Base-by-base conservation (phyloP, 2,329 filamentous ascomycete genomes). In the Ophiocordyceps unilateralis region DNA sequence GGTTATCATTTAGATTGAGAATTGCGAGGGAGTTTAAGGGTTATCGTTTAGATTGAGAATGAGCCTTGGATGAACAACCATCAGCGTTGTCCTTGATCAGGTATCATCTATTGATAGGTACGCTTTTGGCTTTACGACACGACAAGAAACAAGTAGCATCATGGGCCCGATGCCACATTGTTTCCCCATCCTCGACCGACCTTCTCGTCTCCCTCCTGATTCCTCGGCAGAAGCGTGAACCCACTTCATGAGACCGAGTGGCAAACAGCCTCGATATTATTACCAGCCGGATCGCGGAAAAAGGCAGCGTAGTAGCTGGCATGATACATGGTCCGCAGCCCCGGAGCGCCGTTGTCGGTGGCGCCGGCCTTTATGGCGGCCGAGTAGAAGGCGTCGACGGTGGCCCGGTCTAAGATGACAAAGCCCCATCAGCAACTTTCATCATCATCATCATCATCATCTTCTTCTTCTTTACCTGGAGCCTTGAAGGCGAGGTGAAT, bases 221-320 rank as follows among this genome's bases (percentile, higher is more conserved):
- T n/a, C n/a, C n/a, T n/a, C n/a, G n/a, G n/a, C n/a, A n/a, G n/a
- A n/a, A n/a, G n/a, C n/a, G n/a, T n/a, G n/a, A 26, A 26, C 24
- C 12, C 24, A 12, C 9, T 3, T 19, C 17, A 36, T 9, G 17
- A 9, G 32, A n/a, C 32, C n/a, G 32, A 8, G 32, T 49, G 48
- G 38, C 45, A 49, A 4, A 69, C 58, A 42, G 61, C 61, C 54
- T 74, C 70, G 39, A 72, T 62, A 48, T 74, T 74, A 49, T 73
- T 73, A 0, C 70, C 69, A 4, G 59, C 54, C 1, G 68, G 67
- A 49, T 73, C 69, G 36, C 62, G 51, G 6, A 72, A 58, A 55
- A 68, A 74, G 1, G 69, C 67, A 1, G 53, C 69, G 42, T 72
- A 74, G 51, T 73, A 74, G 6, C 58, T 57, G 14, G 60, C 50